Conservation (phyloP, 371 early-diverging fungal genomes). For the Mortierella sp. region DNA sequence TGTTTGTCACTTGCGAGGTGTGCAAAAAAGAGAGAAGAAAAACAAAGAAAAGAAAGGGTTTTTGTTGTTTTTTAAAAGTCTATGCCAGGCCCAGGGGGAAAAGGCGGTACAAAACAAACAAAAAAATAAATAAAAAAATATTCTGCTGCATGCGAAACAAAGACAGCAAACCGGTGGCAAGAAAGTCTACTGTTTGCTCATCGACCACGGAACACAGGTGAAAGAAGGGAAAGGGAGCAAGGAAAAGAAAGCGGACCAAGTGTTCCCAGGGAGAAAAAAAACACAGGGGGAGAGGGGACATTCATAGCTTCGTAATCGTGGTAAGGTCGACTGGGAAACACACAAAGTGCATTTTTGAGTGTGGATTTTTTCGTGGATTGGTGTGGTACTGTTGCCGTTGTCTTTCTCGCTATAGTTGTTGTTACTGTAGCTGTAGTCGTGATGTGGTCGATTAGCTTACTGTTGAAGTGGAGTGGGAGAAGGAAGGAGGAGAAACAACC, state of each 20-base stretch:
- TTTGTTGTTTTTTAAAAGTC: neutral
- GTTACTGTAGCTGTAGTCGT: neutral
- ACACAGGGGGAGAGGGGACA: neutral
- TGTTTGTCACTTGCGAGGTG: neutral
- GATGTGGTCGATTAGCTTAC: neutral
- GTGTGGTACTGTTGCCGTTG: neutral
- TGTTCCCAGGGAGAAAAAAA: neutral
- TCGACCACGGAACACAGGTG: neutral
- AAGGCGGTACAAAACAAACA: neutral
- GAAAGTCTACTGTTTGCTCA: neutral
- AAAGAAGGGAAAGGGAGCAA: neutral
- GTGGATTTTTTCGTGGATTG: neutral
- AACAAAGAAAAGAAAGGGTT: neutral
- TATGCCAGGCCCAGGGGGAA: neutral
- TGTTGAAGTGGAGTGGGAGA: neutral
- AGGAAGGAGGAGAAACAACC: constrained; percentile 16
- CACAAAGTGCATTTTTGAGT: neutral
- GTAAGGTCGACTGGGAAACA: neutral
- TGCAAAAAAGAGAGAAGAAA: neutral
- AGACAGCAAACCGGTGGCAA: constrained; percentile 1
- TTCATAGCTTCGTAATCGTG: neutral
- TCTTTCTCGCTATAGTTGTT: neutral
- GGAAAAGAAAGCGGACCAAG: neutral
- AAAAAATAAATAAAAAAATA: neutral
- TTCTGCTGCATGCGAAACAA: neutral